Conservation (phyloP, 1,139 yeast species). For the Geotrichum candidum region DNA sequence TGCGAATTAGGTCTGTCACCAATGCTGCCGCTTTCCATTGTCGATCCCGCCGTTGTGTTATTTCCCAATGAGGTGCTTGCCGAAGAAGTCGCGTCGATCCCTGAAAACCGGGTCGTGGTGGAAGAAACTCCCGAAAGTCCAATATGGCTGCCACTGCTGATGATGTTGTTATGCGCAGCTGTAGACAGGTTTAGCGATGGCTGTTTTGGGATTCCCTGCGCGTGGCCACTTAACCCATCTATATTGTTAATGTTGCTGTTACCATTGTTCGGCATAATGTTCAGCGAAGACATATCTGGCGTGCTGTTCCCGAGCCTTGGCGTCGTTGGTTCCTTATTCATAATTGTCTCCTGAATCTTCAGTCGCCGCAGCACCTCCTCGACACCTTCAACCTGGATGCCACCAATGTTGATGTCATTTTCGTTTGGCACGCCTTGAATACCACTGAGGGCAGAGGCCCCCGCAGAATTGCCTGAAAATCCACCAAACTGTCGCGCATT, state of each 20-base stretch:
- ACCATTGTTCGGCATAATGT: background rate
- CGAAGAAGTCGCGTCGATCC: slow-evolving; percentile 10
- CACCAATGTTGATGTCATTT: slow-evolving; percentile 27
- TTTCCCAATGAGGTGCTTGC: slow-evolving; percentile 18
- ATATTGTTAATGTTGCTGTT: background rate
- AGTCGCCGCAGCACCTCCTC: slow-evolving; percentile 29
- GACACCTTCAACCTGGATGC: slow-evolving; percentile 29
- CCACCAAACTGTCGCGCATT: slow-evolving; percentile 9
- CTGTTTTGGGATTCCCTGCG: background rate
- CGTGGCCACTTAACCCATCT: background rate
- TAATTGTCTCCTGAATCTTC: slow-evolving; percentile 22
- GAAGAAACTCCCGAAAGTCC: background rate
- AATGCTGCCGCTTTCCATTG: background rate
- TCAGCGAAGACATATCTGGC: background rate
- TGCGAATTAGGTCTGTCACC: slow-evolving; percentile 15
- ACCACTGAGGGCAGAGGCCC: background rate
- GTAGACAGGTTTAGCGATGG: background rate
- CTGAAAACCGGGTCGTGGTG: background rate
- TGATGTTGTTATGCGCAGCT: background rate
- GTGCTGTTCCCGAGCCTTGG: background rate
- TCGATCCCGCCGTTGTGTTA: slow-evolving; percentile 17
- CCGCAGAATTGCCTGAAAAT: background rate
- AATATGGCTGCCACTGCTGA: background rate
- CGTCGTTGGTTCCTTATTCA: background rate
- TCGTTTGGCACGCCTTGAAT: slow-evolving; percentile 7